A percentile compares a stretch with the other conserved stretches of the same genome.
phyloP scores from a whole-genome alignment of 345 rosid genomes.

The Gossypium herbaceum region DNA sequence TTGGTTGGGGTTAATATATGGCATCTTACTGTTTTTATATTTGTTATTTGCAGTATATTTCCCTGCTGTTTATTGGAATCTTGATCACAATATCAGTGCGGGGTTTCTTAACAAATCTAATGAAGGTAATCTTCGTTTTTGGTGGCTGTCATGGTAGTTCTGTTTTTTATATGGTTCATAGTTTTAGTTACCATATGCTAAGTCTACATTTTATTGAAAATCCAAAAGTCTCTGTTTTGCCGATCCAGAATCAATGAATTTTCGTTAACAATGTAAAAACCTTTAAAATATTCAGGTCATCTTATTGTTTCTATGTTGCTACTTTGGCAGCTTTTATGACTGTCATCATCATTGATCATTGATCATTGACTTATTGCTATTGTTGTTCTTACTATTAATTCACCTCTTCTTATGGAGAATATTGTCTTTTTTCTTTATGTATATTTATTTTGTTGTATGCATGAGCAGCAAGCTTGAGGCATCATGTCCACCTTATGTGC shows the following conservation, averaged over 20 bases:
- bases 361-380: not conserved
- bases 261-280: not conserved
- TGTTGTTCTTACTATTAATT: not conserved
- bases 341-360: not conserved
- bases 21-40: conserved; percentile 23
- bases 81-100: conserved; percentile 87
- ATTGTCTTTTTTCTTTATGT: not conserved
- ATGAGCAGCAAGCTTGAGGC: not conserved
- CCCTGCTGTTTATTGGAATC: conserved; percentile 88
- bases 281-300: conserved; percentile 1
- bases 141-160: not conserved
- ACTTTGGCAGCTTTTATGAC: not conserved
- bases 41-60: conserved; percentile 66
- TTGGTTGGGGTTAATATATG: conserved; percentile 1
- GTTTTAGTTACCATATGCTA: not conserved
- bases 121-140: conserved; percentile 58
- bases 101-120: conserved; percentile 81
- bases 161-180: not conserved
- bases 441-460: not conserved
- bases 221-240: not conserved
- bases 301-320: not conserved
- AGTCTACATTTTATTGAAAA: not conserved
- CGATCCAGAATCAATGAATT: not conserved
- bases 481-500: not conserved
- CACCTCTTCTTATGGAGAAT: not conserved